These are phyloP conservation scores for Leccinum broughii DNA, from an alignment of 768 basidiomycete species.

Conservation along the genomic window DNA sequence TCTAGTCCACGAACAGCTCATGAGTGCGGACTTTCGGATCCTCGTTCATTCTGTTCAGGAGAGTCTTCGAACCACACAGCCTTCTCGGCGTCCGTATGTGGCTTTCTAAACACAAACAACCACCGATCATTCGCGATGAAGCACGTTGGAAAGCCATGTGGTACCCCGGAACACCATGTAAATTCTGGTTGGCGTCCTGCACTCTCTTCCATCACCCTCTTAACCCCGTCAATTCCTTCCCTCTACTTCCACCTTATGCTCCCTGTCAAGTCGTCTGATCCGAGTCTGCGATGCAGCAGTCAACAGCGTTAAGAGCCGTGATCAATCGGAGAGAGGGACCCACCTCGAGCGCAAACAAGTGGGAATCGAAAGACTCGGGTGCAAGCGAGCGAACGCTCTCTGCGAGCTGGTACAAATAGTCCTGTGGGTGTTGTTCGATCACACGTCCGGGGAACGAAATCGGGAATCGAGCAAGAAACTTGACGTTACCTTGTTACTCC, in stretches of 20 bases:
- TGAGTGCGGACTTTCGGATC: not conserved
- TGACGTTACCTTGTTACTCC: constrained; percentile 75
- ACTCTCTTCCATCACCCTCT: not conserved
- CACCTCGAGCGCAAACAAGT: constrained; percentile 78
- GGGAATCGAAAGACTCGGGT: constrained; percentile 71
- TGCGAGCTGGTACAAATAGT: constrained; percentile 82
- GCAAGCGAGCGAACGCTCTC: constrained; percentile 72
- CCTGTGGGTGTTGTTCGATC: constrained; percentile 43
- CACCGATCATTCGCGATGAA: too few species aligned
- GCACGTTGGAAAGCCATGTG: not conserved
- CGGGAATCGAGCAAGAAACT: not conserved
- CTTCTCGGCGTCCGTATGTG: not conserved
- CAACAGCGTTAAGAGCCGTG: not conserved
- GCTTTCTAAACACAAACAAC: not conserved
- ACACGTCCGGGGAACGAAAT: not conserved
- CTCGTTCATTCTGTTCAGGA: not conserved
- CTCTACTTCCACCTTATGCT: not conserved
- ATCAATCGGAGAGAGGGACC: constrained; percentile 10
- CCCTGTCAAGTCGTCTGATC: constrained; percentile 15
- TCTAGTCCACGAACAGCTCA: not conserved
- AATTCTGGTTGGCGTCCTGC: not conserved
- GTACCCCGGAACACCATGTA: not conserved
- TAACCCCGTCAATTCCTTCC: not conserved
- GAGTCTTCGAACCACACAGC: not conserved
- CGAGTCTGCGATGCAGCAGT: constrained; percentile 5